Conservation (phyloP, 306 rosid species). For the Castanea sativa region DNA sequence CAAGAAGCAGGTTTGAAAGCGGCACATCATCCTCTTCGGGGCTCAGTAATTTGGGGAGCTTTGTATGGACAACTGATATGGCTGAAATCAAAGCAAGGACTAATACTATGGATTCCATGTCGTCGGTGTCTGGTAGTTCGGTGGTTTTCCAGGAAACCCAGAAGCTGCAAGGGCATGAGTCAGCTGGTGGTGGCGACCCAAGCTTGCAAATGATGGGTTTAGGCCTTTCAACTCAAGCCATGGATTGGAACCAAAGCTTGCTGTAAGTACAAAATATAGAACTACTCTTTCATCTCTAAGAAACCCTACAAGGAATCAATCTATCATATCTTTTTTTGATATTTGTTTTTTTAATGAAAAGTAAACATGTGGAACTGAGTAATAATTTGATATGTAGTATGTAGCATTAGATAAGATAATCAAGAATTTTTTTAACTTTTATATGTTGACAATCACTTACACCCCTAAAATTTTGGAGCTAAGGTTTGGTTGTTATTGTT, state of each 20-base stretch:
- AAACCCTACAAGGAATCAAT: background rate
- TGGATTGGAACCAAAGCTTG: constrained; percentile 84
- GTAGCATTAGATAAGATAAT: background rate
- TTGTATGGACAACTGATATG: constrained; percentile 60
- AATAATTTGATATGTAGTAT: background rate
- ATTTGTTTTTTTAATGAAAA: background rate
- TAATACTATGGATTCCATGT: constrained; percentile 50
- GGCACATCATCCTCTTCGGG: constrained; percentile 73
- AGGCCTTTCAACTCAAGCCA: constrained; percentile 74
- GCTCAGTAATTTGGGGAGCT: constrained; percentile 55
- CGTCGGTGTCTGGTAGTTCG: constrained; percentile 50
- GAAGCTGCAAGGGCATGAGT: constrained; percentile 49
- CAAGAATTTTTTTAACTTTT: background rate
- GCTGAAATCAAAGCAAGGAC: constrained; percentile 61
- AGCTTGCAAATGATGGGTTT: constrained; percentile 81
- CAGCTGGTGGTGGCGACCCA: constrained; percentile 45
- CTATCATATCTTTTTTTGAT: background rate
- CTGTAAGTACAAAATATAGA: constrained; percentile 51
- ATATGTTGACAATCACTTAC: background rate
- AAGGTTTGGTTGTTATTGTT: no score
- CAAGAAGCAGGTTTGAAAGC: constrained; percentile 57
- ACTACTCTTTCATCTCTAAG: background rate
- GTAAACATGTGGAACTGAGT: background rate
- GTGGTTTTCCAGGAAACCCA: constrained; percentile 49
- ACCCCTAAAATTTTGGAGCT: no score